Evolutionary conservation across 768 basidiomycete genomes (phyloP).

Genomic region (Leucocoprinus birnbaumii): DNA sequence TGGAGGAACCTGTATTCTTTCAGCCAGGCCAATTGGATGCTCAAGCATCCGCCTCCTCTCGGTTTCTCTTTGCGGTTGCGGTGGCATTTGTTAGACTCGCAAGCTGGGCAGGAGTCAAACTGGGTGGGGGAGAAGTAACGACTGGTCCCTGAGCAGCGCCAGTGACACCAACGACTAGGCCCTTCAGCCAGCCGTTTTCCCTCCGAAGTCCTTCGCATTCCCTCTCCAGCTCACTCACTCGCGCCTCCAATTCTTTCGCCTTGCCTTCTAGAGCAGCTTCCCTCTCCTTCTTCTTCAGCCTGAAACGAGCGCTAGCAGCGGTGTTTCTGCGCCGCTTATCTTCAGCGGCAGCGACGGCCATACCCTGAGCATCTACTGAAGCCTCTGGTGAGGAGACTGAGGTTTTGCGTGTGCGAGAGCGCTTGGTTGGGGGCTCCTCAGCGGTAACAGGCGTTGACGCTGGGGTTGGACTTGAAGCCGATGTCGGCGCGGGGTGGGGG

Average conservation of each 20-base stretch:
- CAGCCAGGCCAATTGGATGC: no score
- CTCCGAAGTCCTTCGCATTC: slow-evolving; percentile 86
- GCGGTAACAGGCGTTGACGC: slow-evolving; percentile 18
- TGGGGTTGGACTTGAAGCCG: slow-evolving; percentile 18
- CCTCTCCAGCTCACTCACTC: slow-evolving; percentile 80
- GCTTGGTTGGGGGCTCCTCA: slow-evolving; percentile 44
- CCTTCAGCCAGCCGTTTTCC: slow-evolving; percentile 93
- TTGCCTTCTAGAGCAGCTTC: slow-evolving; percentile 85
- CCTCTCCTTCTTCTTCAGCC: slow-evolving; percentile 94
- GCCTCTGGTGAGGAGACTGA: slow-evolving; percentile 35
- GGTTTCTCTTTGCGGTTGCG: slow-evolving; percentile 27
- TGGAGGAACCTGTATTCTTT: no score
- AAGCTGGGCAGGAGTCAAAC: slow-evolving; percentile 17
- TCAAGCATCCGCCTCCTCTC: slow-evolving; percentile 24
- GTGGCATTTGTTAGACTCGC: slow-evolving; percentile 9
- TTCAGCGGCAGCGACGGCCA: slow-evolving; percentile 55
- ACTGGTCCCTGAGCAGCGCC: slow-evolving; percentile 53
- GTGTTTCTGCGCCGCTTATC: slow-evolving; percentile 95
- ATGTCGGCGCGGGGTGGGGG: slow-evolving; percentile 14
- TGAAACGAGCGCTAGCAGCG: slow-evolving; percentile 89
- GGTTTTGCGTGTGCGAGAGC: slow-evolving; percentile 52
- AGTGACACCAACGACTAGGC: slow-evolving; percentile 84
- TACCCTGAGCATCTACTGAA: slow-evolving; percentile 19
- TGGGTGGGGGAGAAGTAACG: slow-evolving; percentile 19
- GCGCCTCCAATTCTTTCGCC: slow-evolving; percentile 79